phyloP scores from a whole-genome alignment of 2,329 filamentous ascomycete species.

The Triangularia verruculosa region DNA sequence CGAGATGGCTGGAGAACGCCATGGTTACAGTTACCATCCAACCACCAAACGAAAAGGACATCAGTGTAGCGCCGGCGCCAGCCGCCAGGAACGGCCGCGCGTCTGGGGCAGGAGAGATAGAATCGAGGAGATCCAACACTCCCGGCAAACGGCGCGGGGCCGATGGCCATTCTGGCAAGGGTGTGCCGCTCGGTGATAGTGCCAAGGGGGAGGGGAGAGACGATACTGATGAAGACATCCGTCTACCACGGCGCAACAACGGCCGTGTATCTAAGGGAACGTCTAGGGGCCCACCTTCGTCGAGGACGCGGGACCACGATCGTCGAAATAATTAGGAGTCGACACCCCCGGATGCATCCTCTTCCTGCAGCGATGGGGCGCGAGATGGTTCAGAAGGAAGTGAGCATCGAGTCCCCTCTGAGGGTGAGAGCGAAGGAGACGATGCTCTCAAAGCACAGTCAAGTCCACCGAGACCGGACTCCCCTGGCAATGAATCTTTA shows the following conservation, averaged over 20 bases:
- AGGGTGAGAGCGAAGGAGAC: too few species aligned
- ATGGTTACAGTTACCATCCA: constrained; percentile 80
- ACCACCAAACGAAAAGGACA: constrained; percentile 66
- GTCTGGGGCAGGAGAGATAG: constrained; percentile 37
- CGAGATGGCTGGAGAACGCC: constrained; percentile 65
- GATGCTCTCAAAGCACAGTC: too few species aligned
- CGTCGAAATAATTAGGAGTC: not conserved
- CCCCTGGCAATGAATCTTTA: too few species aligned
- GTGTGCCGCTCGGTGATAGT: not conserved
- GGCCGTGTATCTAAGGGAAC: not conserved
- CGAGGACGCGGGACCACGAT: not conserved
- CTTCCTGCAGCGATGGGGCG: not conserved
- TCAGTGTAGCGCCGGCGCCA: constrained; percentile 65
- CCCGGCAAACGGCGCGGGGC: not conserved
- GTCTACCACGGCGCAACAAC: not conserved
- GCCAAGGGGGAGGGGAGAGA: not conserved
- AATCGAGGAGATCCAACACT: not conserved
- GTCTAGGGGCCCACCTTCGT: not conserved
- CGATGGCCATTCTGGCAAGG: not conserved
- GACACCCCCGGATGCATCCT: not conserved
- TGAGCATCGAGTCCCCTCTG: not conserved
- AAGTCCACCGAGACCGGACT: too few species aligned
- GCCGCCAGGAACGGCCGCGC: constrained; percentile 46
- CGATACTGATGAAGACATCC: not conserved
- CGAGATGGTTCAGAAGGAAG: not conserved